phyloP scores from a whole-genome alignment of 495 filamentous ascomycete species.

The Neurospora sp. region DNA sequence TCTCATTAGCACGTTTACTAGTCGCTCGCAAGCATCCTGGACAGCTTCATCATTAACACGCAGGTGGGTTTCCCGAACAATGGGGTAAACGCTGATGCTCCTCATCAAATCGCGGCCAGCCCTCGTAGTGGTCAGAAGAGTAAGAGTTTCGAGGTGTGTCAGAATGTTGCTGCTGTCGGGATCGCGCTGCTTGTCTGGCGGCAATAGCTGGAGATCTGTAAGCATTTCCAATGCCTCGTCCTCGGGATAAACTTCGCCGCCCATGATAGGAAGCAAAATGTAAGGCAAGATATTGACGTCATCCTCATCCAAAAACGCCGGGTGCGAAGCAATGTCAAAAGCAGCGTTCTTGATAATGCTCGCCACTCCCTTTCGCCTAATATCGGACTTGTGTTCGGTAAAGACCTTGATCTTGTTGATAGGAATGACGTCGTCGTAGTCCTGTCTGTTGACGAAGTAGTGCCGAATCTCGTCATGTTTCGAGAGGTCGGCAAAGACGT shows the following conservation, averaged over 20 bases:
- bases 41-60: slow-evolving; percentile 72
- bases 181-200: slow-evolving; percentile 79
- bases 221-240: slow-evolving; percentile 74
- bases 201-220: slow-evolving; percentile 76
- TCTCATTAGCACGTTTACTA: slow-evolving; percentile 88
- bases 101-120: slow-evolving; percentile 65
- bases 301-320: slow-evolving; percentile 54
- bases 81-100: slow-evolving; percentile 71
- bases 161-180: slow-evolving; percentile 60
- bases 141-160: slow-evolving; percentile 80
- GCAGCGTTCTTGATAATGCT: slow-evolving; percentile 82
- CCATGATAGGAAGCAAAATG: slow-evolving; percentile 59
- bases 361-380: slow-evolving; percentile 83
- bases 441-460: slow-evolving; percentile 64
- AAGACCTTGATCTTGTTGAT: slow-evolving; percentile 85
- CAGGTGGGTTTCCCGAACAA: slow-evolving; percentile 78
- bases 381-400: slow-evolving; percentile 70
- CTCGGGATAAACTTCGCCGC: slow-evolving; percentile 52
- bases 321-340: slow-evolving; percentile 60
- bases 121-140: slow-evolving; percentile 69
- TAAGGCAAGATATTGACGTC: slow-evolving; percentile 78
- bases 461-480: slow-evolving; percentile 63
- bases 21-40: slow-evolving; percentile 71
- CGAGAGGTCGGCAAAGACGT: slow-evolving; percentile 86
- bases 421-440: slow-evolving; percentile 70